phyloP scores from a whole-genome alignment of 2,329 filamentous ascomycete genomes.

The Arthrobotrys musiformis region DNA sequence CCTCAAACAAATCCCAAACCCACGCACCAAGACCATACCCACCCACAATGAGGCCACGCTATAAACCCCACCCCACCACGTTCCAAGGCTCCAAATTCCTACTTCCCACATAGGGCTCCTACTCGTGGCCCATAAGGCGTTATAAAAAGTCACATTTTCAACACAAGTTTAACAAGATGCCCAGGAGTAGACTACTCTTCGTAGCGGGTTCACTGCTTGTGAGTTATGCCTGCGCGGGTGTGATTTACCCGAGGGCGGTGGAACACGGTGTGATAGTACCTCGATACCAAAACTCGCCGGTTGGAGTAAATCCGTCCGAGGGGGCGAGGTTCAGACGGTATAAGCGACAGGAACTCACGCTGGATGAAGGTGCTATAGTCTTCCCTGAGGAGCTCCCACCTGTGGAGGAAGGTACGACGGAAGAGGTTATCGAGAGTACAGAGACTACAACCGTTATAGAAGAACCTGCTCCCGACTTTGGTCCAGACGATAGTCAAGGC shows the following conservation, averaged over 20 bases:
- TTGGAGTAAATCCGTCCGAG: background rate
- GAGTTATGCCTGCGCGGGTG: conserved; percentile 9
- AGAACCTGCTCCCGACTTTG: background rate
- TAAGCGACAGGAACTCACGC: conserved; percentile 6
- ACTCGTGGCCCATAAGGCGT: background rate
- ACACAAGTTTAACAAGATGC: conserved; percentile 34
- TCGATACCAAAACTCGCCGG: background rate
- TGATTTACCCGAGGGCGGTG: background rate
- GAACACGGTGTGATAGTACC: background rate
- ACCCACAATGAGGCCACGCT: background rate
- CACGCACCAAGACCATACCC: background rate
- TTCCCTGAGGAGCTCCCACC: background rate
- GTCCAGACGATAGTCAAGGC: background rate
- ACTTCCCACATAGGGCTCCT: background rate
- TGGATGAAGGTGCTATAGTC: conserved; percentile 3
- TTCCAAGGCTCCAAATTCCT: background rate
- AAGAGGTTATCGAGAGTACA: background rate
- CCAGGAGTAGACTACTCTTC: conserved; percentile 15
- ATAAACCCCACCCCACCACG: background rate
- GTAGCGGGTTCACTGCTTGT: conserved; percentile 31
- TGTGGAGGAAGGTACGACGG: background rate
- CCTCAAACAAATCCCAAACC: conserved; percentile 22
- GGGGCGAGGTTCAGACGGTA: background rate
- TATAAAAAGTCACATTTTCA: conserved; percentile 8
- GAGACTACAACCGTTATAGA: background rate